Evolutionary conservation across 1,139 yeast genomes (phyloP).

Genomic region (Taiozyma sp.): DNA sequence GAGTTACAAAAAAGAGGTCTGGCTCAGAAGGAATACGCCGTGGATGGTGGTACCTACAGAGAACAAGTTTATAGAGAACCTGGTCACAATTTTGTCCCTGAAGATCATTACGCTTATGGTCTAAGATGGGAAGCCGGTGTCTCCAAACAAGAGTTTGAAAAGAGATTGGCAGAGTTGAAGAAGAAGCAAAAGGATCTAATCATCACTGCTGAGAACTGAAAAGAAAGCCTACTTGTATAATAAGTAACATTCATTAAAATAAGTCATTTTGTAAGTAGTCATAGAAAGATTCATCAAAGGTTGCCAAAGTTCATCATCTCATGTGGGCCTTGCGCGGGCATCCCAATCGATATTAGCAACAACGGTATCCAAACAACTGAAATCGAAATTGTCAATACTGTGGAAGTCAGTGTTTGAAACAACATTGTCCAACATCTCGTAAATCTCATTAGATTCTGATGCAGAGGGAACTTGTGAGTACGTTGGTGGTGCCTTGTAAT

Average conservation of each 20-base stretch:
- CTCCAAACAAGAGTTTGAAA: constrained; percentile 10
- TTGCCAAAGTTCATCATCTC: background rate
- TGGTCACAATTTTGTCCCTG: constrained; percentile 12
- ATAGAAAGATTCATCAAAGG: too few relatives aligned
- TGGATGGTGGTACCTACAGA: constrained; percentile 18
- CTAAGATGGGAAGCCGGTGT: constrained; percentile 13
- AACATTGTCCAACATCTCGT: constrained; percentile 7
- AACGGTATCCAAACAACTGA: constrained; percentile 8
- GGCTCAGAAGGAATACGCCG: constrained; percentile 29
- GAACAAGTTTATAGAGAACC: constrained; percentile 11
- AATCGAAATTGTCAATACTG: constrained; percentile 12
- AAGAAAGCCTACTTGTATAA: background rate
- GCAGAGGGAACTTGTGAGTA: background rate
- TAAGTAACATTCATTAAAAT: background rate
- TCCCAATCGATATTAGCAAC: background rate
- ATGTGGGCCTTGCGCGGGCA: background rate
- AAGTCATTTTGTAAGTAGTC: too few relatives aligned
- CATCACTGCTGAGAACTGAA: constrained; percentile 6
- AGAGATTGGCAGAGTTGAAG: constrained; percentile 1
- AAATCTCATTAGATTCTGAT: constrained; percentile 2
- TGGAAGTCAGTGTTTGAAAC: constrained; percentile 12
- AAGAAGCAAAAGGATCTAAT: constrained; percentile 3
- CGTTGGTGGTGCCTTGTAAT: constrained; percentile 8
- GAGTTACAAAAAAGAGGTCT: constrained; percentile 30
- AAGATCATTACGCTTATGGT: constrained; percentile 12